Percentiles rank a stretch among this genome's conserved stretches.
These are phyloP conservation scores for Kappamyces sp. DNA, from an alignment of 192 early-diverging fungal genomes.

Conservation along the genomic window DNA sequence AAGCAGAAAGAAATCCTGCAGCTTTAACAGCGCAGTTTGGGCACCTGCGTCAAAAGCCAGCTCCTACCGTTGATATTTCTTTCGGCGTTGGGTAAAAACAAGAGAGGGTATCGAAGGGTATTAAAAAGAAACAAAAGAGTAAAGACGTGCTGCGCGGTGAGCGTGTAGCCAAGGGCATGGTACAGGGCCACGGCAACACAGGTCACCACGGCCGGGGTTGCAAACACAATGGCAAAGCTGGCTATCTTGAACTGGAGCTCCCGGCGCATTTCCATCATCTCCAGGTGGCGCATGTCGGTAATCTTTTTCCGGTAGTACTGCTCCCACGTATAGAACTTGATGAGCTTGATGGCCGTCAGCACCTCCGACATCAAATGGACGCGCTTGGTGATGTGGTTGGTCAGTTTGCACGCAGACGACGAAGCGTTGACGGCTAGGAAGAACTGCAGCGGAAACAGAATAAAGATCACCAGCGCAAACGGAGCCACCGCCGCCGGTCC, in stretches of 20 bases:
- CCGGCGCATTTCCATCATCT: constrained; percentile 44
- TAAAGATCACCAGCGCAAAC: constrained; percentile 27
- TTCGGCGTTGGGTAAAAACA: constrained; percentile 60
- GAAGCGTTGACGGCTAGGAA: constrained; percentile 48
- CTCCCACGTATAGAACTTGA: constrained; percentile 78
- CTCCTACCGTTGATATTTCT: constrained; percentile 39
- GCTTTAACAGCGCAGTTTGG: constrained; percentile 42
- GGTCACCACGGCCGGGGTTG: constrained; percentile 52
- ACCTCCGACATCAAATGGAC: constrained; percentile 71
- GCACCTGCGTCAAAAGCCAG: constrained; percentile 37
- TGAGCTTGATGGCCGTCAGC: constrained; percentile 69
- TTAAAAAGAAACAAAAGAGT: constrained; percentile 64
- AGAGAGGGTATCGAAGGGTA: constrained; percentile 63
- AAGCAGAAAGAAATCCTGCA: constrained; percentile 54
- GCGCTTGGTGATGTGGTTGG: constrained; percentile 57
- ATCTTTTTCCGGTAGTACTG: constrained; percentile 52
- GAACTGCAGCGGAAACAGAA: constrained; percentile 60
- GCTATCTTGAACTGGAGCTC: constrained; percentile 51
- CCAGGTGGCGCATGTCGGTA: constrained; percentile 39
- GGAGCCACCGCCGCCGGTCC: constrained; percentile 45
- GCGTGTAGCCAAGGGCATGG: constrained; percentile 9
- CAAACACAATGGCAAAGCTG: constrained; percentile 58
- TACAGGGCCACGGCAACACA: constrained; percentile 31
- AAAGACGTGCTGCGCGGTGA: constrained; percentile 44
- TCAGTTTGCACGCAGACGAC: constrained; percentile 38